Base-by-base conservation (phyloP, 169 alveolate species). In the Cryptosporidium tyzzeri region DNA sequence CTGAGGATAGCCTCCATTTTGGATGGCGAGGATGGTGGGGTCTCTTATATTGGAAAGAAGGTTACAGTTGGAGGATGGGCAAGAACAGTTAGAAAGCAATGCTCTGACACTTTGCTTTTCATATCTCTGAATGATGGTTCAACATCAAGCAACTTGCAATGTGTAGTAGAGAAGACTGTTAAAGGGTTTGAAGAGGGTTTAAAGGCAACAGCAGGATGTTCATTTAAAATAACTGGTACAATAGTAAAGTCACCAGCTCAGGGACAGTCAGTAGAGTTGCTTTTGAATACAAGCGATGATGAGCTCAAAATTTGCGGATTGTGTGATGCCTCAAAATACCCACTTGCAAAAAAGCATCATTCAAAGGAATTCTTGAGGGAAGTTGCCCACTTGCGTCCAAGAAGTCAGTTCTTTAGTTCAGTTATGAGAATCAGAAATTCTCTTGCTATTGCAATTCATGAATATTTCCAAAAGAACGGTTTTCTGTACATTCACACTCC, bases 401-500 rank as follows among this genome's bases (percentile, higher is more conserved):
- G 99, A 85, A 96, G 99, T 33, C 96, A 97, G 91, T 93, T 96
- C 69, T 96, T 98, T 65, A 97, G 99, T 29, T 97, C 99, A 23
- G 97, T 97, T 31, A 93, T 98, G 69, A 92, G 99, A 67, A 94
- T 97, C 23, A 95, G 99, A 92, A 96, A 97, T 74, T 95, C 97
- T 70, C 91, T 98, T 50, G 97, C 99, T 4, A 92, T 94, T 89
- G 99, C 99, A 29, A 98, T 99, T 9, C 99, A 98, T 71, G 85
- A 93, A 16, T 98, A 95, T 93, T 98, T 98, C 97, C 97, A 97
- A 93, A 86, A 95, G 9, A 91, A 97, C 59, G 99, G 99, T 5
- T 98, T 97, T 91, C 92, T 95, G 69, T 98, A 98, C 93, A 95
- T 99, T 39, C 99, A 97, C 74, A 97, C 99, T 26, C 99, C 99